Evolutionary conservation across 2,329 filamentous ascomycete genomes (phyloP), one percentile per base, ranked within the genome.

Genomic region (Metarhizium rileyi): DNA sequence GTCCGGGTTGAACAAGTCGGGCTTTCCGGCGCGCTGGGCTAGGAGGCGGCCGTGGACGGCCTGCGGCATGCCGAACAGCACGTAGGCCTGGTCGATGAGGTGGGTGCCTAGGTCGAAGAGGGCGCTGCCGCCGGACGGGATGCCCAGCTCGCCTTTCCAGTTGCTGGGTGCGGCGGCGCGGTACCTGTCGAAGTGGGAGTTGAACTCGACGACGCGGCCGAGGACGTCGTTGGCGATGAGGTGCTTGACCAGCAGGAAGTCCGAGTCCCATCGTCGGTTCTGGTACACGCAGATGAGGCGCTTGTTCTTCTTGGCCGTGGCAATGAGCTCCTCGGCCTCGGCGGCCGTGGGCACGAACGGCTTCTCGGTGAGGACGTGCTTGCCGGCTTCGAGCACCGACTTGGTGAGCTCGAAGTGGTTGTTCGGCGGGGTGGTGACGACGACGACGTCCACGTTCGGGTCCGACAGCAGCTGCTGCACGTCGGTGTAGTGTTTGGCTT

Each of bases 341-440:
- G 77, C 72, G 1, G 77, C 72, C 1, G 82, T 86, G 20, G 86
- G 83, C 12, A 87, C 85, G 63, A 91, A 91, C 2, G 87, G 87
- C 71, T 91, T 91, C 71, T 91, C 87, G 45, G 86, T 84, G 47
- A 91, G 72, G 25, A 90, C 84, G 64, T 91, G 83, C 71, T 90
- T 90, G 57, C 83, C 83, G 9, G 77, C 72, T 61, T 84, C 74
- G 44, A 91, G 72, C 0, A 84, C 82, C 47, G 77, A 66, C 64
- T 81, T 81, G 33, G 80, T 72, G 57, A 90, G 72, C 16, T 72
- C 63, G 61, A 81, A 86, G 70, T 91, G 87, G 10, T 80, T 83
- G 53, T 83, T 75, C 0, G 87, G 87, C 0, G 84, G 80, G 0
- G 84, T 89, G 47, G 81, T 82, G 53, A 93, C 68, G 56, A 89